These are phyloP conservation scores for Penicillium sp. DNA, from an alignment of 2,329 filamentous ascomycete species.

Conservation along the genomic window DNA sequence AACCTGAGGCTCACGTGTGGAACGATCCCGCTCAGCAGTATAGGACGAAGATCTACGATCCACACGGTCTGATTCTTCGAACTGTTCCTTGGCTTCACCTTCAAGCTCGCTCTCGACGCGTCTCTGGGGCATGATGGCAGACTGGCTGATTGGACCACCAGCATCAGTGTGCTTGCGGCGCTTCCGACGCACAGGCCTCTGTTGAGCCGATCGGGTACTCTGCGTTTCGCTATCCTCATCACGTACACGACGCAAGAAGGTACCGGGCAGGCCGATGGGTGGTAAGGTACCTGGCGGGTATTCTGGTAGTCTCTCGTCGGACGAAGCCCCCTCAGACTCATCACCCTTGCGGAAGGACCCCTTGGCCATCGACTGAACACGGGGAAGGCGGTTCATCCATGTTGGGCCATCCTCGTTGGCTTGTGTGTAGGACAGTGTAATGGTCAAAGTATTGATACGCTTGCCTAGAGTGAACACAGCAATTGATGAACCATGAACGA, in stretches of 20 bases:
- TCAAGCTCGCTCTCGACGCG: constrained; percentile 39
- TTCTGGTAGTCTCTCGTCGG: constrained; percentile 59
- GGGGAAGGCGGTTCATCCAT: constrained; percentile 93
- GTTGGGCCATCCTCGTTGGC: constrained; percentile 84
- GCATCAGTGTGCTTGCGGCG: constrained; percentile 70
- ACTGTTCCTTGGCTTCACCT: constrained; percentile 30
- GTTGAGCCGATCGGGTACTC: constrained; percentile 60
- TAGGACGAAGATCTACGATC: constrained; percentile 47
- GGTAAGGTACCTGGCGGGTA: constrained; percentile 72
- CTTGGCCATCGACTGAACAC: constrained; percentile 79
- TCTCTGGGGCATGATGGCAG: constrained; percentile 76
- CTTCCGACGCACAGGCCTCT: constrained; percentile 54
- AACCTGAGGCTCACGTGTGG: constrained; percentile 48
- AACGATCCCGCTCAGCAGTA: constrained; percentile 36
- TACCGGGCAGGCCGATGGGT: constrained; percentile 70
- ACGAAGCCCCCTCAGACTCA: constrained; percentile 66
- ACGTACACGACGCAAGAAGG: constrained; percentile 77
- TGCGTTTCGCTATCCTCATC: constrained; percentile 69
- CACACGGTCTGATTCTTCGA: constrained; percentile 34
- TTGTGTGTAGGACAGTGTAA: constrained; percentile 95
- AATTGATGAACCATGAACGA: constrained; percentile 96
- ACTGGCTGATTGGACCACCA: constrained; percentile 86
- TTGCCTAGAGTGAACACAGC: constrained; percentile 97
- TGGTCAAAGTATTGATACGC: constrained; percentile 91
- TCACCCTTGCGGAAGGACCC: constrained; percentile 74